Conservation (phyloP, 257 asterid species). For the Jacaranda copaia region DNA sequence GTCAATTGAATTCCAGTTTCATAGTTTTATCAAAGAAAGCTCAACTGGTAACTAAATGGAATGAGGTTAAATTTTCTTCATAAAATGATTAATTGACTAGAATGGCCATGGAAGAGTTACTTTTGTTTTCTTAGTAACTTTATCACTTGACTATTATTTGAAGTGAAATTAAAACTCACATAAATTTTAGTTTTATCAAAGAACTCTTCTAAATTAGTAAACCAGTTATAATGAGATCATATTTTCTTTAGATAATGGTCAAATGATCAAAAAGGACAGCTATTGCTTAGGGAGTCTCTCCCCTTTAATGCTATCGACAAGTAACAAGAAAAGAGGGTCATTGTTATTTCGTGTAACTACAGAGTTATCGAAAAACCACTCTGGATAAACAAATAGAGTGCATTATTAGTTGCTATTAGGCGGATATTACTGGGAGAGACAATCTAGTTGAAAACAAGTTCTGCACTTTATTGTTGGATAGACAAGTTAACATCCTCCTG, state of each 20-base stretch:
- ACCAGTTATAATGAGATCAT: neutral
- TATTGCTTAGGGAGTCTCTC: too few species aligned
- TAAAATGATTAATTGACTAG: neutral
- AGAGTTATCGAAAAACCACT: too few species aligned
- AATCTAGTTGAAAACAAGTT: too few species aligned
- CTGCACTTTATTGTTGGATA: neutral
- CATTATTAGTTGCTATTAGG: too few species aligned
- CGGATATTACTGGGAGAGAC: too few species aligned
- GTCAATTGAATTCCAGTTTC: neutral
- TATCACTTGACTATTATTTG: neutral
- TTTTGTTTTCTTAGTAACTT: neutral
- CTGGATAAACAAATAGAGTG: too few species aligned
- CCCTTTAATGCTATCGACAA: too few species aligned
- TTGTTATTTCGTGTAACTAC: too few species aligned
- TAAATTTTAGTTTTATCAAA: neutral
- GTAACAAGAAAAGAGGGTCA: too few species aligned
- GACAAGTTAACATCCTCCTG: neutral
- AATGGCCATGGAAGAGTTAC: neutral
- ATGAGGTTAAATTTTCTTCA: neutral
- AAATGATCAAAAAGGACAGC: too few species aligned
- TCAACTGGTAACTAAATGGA: slow-evolving; percentile 3
- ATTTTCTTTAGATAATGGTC: neutral
- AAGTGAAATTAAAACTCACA: neutral
- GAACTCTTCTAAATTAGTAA: neutral
- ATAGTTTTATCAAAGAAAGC: neutral